Evolutionary conservation across 2,329 filamentous ascomycete species (phyloP).

Genomic region (Phyllachora maydis): DNA sequence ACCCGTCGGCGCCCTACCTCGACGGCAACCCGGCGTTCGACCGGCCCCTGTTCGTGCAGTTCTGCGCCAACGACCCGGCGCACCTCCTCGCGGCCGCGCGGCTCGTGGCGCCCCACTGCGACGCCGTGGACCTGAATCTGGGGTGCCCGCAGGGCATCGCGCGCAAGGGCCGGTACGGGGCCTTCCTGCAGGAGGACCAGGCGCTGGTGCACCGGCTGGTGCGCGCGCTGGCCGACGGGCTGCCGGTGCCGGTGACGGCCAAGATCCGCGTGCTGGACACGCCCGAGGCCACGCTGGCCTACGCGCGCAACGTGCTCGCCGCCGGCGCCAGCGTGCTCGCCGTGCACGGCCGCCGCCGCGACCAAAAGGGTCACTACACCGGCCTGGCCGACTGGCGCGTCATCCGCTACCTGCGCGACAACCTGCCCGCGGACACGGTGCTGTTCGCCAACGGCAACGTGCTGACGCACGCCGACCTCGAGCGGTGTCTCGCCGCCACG

Average conservation of each 20-base stretch:
- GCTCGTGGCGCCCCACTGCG: conserved; percentile 68
- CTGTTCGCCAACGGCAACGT: conserved; percentile 96
- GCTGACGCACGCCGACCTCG: conserved; percentile 58
- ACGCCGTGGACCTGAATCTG: conserved; percentile 87
- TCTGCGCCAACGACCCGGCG: conserved; percentile 79
- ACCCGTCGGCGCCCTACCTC: conserved; percentile 30
- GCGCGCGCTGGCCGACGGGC: conserved; percentile 55
- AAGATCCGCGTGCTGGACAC: conserved; percentile 87
- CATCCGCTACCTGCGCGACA: conserved; percentile 64
- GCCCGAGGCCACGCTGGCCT: conserved; percentile 67
- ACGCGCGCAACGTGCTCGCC: conserved; percentile 68
- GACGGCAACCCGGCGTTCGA: conserved; percentile 77
- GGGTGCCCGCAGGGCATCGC: conserved; percentile 96
- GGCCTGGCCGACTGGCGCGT: conserved; percentile 84
- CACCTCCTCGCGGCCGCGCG: conserved; percentile 60
- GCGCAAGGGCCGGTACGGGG: conserved; percentile 73
- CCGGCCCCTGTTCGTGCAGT: conserved; percentile 85
- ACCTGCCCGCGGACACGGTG: conserved; percentile 69
- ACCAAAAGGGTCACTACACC: conserved; percentile 92
- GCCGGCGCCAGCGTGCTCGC: conserved; percentile 88
- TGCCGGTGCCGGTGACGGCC: conserved; percentile 74
- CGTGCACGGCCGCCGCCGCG: conserved; percentile 70
- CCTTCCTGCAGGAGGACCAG: conserved; percentile 89
- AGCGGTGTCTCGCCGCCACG: conserved; percentile 58
- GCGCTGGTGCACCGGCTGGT: conserved; percentile 67